These are phyloP conservation scores for Solanum paucissectum DNA, from an alignment of 257 asterid species.

Conservation along the genomic window DNA sequence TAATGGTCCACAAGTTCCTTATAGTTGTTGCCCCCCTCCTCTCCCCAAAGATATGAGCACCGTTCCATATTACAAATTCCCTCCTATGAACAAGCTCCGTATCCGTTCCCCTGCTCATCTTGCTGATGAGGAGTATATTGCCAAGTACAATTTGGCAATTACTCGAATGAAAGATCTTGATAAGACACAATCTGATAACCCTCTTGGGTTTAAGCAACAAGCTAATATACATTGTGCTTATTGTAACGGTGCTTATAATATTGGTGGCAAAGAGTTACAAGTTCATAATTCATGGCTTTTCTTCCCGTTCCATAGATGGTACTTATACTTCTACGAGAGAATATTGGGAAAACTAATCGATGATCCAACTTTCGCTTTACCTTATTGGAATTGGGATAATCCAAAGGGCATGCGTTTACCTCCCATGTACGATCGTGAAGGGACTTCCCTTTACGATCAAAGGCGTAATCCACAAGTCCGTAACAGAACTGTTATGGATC, in stretches of 20 bases:
- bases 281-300: not conserved
- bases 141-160: conserved; percentile 1
- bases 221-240: conserved; percentile 5
- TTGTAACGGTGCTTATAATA: conserved; percentile 8
- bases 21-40: not conserved
- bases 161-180: conserved; percentile 2
- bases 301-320: conserved; percentile 18
- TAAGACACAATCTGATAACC: not conserved
- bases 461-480: not conserved
- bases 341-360: not conserved
- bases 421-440: not conserved
- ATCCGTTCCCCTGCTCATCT: conserved; percentile 2
- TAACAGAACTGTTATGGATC: not conserved
- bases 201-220: conserved; percentile 6
- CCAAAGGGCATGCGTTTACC: conserved; percentile 11
- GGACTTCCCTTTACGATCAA: conserved; percentile 2
- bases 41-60: too few species aligned
- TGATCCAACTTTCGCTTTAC: conserved; percentile 6
- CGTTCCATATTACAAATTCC: not conserved
- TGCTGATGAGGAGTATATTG: not conserved
- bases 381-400: not conserved
- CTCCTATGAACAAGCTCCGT: not conserved
- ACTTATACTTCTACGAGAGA: conserved; percentile 10
- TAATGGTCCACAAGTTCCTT: not conserved
- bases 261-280: not conserved